Evolutionary conservation across 192 early-diverging fungal genomes (phyloP).

Genomic region (Rhizophagus sp.): DNA sequence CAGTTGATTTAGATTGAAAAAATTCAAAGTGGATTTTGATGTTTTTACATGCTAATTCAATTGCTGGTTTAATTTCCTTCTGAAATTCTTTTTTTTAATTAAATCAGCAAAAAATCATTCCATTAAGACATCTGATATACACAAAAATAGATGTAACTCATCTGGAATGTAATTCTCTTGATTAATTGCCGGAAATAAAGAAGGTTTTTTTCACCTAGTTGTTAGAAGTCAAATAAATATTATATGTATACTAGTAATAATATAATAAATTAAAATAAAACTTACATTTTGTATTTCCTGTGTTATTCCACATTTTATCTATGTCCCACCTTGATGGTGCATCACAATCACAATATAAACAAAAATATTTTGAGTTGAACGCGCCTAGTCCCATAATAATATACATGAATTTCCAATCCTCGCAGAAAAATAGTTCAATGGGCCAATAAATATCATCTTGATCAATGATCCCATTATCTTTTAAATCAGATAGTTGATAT

Average conservation of each 20-base stretch:
- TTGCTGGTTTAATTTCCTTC: neutral
- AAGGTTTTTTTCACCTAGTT: neutral
- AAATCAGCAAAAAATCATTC: neutral
- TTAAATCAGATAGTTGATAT: neutral
- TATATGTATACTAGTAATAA: too few relatives aligned
- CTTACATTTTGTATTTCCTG: too few relatives aligned
- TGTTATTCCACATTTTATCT: neutral
- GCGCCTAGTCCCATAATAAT: neutral
- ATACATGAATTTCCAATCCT: neutral
- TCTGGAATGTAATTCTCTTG: neutral
- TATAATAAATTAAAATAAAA: too few relatives aligned
- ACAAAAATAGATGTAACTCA: neutral
- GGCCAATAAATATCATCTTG: neutral
- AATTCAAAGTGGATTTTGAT: conserved; percentile 1
- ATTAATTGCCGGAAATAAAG: conserved; percentile 5
- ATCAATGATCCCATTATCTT: neutral
- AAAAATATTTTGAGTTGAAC: neutral
- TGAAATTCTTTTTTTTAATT: conserved; percentile 14
- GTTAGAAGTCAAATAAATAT: too few relatives aligned
- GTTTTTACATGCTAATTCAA: neutral
- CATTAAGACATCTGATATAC: neutral
- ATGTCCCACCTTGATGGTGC: neutral
- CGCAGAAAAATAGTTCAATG: neutral
- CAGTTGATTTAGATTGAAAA: conserved; percentile 7
- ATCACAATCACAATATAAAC: neutral